phyloP scores from a whole-genome alignment of 345 rosid species.

The Salix brachista region DNA sequence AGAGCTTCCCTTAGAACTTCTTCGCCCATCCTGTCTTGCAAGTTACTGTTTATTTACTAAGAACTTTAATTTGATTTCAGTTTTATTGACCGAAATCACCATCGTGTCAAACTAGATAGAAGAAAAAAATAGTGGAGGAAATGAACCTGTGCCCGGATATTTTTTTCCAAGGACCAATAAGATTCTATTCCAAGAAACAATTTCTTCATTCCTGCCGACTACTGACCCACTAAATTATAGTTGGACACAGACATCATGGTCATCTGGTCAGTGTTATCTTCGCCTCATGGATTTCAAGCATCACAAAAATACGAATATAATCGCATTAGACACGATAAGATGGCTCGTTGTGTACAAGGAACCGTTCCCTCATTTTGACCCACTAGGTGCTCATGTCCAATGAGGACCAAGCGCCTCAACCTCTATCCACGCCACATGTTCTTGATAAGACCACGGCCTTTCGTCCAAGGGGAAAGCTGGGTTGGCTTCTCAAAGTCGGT shows the following conservation, averaged over 20 bases:
- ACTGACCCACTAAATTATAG: background rate
- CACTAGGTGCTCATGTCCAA: background rate
- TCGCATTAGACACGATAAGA: background rate
- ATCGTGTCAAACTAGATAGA: background rate
- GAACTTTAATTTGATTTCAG: too few relatives aligned
- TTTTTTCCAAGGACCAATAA: background rate
- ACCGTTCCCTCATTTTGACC: background rate
- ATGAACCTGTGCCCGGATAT: background rate
- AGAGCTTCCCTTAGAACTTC: too few relatives aligned
- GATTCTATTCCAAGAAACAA: background rate
- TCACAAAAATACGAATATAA: background rate
- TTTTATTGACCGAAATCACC: background rate
- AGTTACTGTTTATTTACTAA: too few relatives aligned
- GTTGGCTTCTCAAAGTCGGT: background rate
- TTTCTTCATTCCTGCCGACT: background rate
- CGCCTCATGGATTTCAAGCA: background rate
- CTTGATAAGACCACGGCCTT: background rate
- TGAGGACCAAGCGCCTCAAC: background rate
- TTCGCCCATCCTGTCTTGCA: too few relatives aligned
- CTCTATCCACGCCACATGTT: constrained; percentile 13
- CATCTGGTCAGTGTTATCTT: background rate
- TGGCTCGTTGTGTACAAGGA: background rate
- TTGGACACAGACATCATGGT: background rate
- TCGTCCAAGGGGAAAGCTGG: background rate
- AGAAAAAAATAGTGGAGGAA: background rate